These are phyloP conservation scores for Phyllosticta citrichinensis DNA, from an alignment of 2,329 filamentous ascomycete genomes.

Conservation along the genomic window DNA sequence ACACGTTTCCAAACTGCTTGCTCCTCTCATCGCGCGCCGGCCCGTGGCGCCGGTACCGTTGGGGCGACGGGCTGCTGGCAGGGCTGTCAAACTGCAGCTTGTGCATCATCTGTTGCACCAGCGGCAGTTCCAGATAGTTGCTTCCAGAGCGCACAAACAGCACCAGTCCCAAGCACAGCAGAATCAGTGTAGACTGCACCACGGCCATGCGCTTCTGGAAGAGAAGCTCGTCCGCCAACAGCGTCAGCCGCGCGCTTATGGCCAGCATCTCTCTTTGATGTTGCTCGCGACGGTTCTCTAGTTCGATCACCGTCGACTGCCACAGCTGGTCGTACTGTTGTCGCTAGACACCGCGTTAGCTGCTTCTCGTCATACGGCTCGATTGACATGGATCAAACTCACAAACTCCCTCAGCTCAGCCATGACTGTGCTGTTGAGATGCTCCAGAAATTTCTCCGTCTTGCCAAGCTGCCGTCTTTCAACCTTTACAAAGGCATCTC, in stretches of 20 bases:
- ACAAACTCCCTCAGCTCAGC: constrained; percentile 56
- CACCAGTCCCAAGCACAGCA: constrained; percentile 78
- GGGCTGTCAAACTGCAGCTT: constrained; percentile 25
- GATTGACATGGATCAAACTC: neutral
- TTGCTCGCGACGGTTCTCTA: constrained; percentile 79
- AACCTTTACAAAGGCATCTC: constrained; percentile 75
- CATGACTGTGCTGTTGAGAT: constrained; percentile 79
- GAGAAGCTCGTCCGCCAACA: constrained; percentile 85
- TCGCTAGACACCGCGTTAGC: constrained; percentile 31
- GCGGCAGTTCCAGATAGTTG: constrained; percentile 31
- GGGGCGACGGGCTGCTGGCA: constrained; percentile 26
- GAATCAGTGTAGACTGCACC: constrained; percentile 75
- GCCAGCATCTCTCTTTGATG: constrained; percentile 76
- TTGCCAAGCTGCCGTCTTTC: constrained; percentile 83
- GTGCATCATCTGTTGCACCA: constrained; percentile 35
- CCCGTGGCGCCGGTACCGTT: constrained; percentile 23
- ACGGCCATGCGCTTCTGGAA: constrained; percentile 86
- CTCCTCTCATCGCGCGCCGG: constrained; percentile 21
- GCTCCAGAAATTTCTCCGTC: constrained; percentile 69
- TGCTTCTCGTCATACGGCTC: neutral
- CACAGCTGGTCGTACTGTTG: constrained; percentile 92
- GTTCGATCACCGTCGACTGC: constrained; percentile 87
- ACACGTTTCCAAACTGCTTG: constrained; percentile 13
- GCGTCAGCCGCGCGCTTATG: constrained; percentile 66
- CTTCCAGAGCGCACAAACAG: constrained; percentile 52